Conservation (phyloP, 805 yeast species). For the Starmerella riodocensis region DNA sequence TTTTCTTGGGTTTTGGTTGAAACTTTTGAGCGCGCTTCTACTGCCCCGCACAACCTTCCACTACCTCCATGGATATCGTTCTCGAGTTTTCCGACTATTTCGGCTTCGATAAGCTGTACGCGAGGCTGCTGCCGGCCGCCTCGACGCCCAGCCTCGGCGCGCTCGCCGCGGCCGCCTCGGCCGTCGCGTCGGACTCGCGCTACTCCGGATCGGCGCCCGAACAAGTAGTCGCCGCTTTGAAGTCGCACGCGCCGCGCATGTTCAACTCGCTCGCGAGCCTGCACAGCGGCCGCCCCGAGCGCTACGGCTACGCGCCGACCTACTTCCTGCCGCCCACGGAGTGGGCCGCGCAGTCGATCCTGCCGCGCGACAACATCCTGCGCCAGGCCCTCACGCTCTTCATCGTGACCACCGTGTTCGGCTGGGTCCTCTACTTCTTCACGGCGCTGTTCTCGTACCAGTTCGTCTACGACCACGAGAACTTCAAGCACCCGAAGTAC, state of each 20-base stretch:
- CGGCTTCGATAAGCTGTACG: conserved; percentile 61
- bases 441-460: conserved; percentile 68
- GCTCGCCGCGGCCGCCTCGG: conserved; percentile 8
- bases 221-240: conserved; percentile 5
- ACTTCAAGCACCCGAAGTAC: conserved; percentile 91
- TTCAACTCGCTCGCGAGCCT: conserved; percentile 2
- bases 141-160: conserved; percentile 7
- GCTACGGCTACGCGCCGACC: conserved; percentile 32
- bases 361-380: conserved; percentile 56
- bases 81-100: conserved; percentile 67
- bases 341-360: conserved; percentile 49
- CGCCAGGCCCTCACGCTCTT: conserved; percentile 62
- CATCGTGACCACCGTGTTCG: conserved; percentile 62
- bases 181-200: conserved; percentile 5
- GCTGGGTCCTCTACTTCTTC: conserved; percentile 65
- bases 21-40: too few relatives aligned
- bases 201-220: conserved; percentile 1
- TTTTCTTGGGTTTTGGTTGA: too few relatives aligned
- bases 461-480: conserved; percentile 72
- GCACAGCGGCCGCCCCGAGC: conserved; percentile 10
- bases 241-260: conserved; percentile 5
- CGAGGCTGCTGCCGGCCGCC: conserved; percentile 44
- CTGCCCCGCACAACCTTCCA: too few relatives aligned
- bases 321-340: conserved; percentile 42
- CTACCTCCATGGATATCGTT: conserved; percentile 89